Conservation (phyloP, 768 basidiomycete species). For the Chalciporus pseudorubinellus region DNA sequence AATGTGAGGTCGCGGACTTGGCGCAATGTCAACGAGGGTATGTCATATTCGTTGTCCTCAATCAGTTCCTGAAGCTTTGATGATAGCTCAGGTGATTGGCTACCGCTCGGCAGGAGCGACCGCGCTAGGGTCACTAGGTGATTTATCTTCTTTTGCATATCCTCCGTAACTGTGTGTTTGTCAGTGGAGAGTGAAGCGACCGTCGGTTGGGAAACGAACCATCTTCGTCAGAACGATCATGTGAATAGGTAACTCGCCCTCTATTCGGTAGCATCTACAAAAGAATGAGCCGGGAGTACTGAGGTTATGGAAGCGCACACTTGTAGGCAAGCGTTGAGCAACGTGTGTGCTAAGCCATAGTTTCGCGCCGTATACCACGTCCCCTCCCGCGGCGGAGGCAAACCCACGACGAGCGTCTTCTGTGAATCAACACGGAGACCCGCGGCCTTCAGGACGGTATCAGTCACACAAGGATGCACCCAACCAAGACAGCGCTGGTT, state of each 20-base stretch:
- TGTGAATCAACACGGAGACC: conserved; percentile 41
- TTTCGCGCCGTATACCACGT: conserved; percentile 38
- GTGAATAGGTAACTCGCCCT: conserved; percentile 32
- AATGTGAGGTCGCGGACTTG: conserved; percentile 40
- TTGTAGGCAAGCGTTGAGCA: conserved; percentile 36
- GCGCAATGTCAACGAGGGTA: conserved; percentile 32
- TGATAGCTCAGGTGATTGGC: conserved; percentile 30
- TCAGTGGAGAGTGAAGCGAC: neutral
- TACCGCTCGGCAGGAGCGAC: conserved; percentile 38
- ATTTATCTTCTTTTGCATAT: conserved; percentile 37
- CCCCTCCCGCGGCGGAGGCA: conserved; percentile 40
- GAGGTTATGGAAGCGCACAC: conserved; percentile 21
- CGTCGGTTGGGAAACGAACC: conserved; percentile 12
- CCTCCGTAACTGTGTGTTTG: conserved; percentile 27
- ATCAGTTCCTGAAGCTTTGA: conserved; percentile 34
- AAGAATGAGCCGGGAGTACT: neutral
- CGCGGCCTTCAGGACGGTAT: conserved; percentile 31
- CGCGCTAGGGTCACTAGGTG: conserved; percentile 41
- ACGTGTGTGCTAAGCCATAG: conserved; percentile 42
- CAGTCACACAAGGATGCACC: neutral
- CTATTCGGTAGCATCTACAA: conserved; percentile 43
- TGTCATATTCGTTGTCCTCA: conserved; percentile 31
- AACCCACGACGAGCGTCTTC: conserved; percentile 42
- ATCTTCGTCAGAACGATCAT: conserved; percentile 18
- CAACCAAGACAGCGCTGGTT: neutral